Conservation (phyloP, 495 filamentous ascomycete species). For the Tuber magnatum region DNA sequence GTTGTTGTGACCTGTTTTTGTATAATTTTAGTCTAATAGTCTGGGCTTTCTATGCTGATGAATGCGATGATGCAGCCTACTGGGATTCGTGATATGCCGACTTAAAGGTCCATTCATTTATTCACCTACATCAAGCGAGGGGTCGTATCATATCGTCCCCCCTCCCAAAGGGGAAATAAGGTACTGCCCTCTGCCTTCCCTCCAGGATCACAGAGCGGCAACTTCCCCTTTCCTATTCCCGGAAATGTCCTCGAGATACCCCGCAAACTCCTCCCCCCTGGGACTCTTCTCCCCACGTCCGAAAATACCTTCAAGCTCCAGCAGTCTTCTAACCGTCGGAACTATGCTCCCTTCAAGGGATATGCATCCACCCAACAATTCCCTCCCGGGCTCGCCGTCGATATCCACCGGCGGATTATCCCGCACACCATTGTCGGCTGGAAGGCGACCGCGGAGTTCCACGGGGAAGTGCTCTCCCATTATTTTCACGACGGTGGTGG, state of each 20-base stretch:
- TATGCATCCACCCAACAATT: neutral
- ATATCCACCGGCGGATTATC: neutral
- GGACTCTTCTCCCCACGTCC: neutral
- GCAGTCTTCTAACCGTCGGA: neutral
- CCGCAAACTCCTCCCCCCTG: neutral
- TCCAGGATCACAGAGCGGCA: neutral
- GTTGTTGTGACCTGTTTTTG: neutral
- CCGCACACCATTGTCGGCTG: neutral
- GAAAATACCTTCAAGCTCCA: neutral
- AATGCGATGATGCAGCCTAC: neutral
- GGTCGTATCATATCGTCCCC: neutral
- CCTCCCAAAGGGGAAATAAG: neutral
- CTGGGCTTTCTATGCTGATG: neutral
- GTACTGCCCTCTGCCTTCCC: neutral
- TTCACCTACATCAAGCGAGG: neutral
- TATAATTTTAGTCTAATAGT: too few relatives aligned
- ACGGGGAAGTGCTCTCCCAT: neutral
- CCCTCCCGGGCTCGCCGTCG: neutral
- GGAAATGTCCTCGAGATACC: neutral
- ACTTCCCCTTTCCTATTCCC: neutral
- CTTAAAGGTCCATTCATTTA: neutral
- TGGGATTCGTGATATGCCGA: neutral
- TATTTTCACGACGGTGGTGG: neutral
- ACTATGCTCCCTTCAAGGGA: neutral
- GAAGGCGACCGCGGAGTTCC: neutral